These are phyloP conservation scores for Termitomyces sp. DNA, from an alignment of 768 basidiomycete species.

Conservation along the genomic window DNA sequence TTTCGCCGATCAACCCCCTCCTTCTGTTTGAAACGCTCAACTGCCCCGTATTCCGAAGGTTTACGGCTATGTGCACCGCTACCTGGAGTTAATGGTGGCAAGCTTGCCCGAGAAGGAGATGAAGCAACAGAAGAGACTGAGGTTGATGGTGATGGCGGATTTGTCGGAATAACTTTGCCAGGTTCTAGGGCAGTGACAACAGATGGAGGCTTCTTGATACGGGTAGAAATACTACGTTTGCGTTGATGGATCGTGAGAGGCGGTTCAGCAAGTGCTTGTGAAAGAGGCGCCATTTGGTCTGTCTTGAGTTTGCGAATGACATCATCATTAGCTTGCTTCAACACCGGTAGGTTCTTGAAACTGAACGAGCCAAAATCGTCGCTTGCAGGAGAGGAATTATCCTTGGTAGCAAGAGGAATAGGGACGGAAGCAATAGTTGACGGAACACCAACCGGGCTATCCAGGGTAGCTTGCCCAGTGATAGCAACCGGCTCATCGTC, in stretches of 20 bases:
- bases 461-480: conserved; percentile 41
- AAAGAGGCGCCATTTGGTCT: conserved; percentile 77
- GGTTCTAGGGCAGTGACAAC: conserved; percentile 68
- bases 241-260: conserved; percentile 45
- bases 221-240: conserved; percentile 75
- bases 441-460: conserved; percentile 38
- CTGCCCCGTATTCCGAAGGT: conserved; percentile 83
- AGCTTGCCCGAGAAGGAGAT: conserved; percentile 73
- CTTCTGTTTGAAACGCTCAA: conserved; percentile 86
- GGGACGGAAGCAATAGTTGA: conserved; percentile 38
- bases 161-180: conserved; percentile 50
- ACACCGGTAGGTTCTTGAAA: conserved; percentile 92
- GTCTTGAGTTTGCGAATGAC: conserved; percentile 93
- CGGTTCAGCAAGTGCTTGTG: conserved; percentile 68
- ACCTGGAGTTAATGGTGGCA: conserved; percentile 68
- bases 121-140: conserved; percentile 90
- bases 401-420: conserved; percentile 32
- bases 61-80: conserved; percentile 66
- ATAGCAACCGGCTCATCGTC: conserved; percentile 72
- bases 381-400: conserved; percentile 47
- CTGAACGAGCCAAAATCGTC: conserved; percentile 98
- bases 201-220: conserved; percentile 76
- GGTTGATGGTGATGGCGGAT: conserved; percentile 87
- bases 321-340: conserved; percentile 99
- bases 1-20: conserved; percentile 72